Conservation (phyloP, 306 rosid species). For the Cucumis cinereus region DNA sequence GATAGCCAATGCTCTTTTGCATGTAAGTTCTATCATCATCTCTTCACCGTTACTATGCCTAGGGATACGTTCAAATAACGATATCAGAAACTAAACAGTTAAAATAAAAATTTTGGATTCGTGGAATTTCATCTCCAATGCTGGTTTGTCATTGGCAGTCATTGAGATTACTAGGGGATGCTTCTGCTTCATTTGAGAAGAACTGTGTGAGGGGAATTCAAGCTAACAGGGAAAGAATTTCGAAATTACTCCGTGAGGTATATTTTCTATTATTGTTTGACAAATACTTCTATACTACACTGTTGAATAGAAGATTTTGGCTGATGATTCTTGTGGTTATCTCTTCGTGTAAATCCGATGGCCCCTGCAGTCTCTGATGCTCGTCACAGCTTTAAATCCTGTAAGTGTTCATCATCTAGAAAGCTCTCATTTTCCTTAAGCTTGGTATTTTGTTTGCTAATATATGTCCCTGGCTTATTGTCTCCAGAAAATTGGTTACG, state of each 20-base stretch:
- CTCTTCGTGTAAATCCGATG: constrained; percentile 5
- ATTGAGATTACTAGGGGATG: constrained; percentile 84
- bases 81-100: background rate
- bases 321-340: constrained; percentile 19
- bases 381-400: constrained; percentile 87
- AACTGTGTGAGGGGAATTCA: constrained; percentile 93
- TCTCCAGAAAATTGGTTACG: constrained; percentile 95
- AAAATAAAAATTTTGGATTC: background rate
- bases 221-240: constrained; percentile 87
- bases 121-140: background rate
- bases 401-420: constrained; percentile 36
- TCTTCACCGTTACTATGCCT: background rate
- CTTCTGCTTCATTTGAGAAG: constrained; percentile 88
- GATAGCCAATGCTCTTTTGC: constrained; percentile 76
- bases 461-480: constrained; percentile 5
- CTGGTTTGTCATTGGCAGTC: constrained; percentile 40
- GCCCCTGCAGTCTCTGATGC: constrained; percentile 79
- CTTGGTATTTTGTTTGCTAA: background rate
- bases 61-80: background rate
- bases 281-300: background rate
- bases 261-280: constrained; percentile 16
- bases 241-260: constrained; percentile 89
- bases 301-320: constrained; percentile 2
- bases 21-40: constrained; percentile 36
- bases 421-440: background rate